Conservation (phyloP, 805 yeast genomes). For the Brettanomyces bruxellensis region DNA sequence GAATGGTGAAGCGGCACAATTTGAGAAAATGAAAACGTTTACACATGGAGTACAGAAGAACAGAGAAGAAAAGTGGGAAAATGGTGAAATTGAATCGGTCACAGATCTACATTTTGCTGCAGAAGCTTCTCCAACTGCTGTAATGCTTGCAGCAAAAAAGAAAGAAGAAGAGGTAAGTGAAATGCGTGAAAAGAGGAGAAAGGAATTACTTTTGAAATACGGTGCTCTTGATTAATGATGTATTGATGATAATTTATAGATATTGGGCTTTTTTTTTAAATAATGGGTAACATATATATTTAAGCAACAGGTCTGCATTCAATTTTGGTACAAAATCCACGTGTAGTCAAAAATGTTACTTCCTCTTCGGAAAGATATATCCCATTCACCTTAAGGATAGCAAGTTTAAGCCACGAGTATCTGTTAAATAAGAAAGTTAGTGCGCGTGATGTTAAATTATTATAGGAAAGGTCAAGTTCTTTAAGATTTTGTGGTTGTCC, state of each 20-base stretch:
- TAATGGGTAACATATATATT: no score
- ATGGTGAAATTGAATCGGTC: conserved; percentile 8
- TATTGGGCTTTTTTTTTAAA: no score
- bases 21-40: conserved; percentile 37
- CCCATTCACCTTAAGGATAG: conserved; percentile 9
- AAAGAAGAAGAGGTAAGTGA: conserved; percentile 22
- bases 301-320: neutral
- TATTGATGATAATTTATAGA: neutral
- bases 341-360: neutral
- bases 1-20: conserved; percentile 49
- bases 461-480: conserved; percentile 12
- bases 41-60: conserved; percentile 24
- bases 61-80: conserved; percentile 11
- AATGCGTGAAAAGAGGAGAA: conserved; percentile 22
- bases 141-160: conserved; percentile 27
- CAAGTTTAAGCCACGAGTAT: conserved; percentile 10
- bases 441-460: conserved; percentile 18
- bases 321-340: neutral
- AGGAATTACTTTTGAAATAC: conserved; percentile 28
- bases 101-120: conserved; percentile 18
- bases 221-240: conserved; percentile 18
- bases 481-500: conserved; percentile 5
- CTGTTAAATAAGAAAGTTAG: conserved; percentile 16
- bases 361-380: conserved; percentile 15
- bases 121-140: conserved; percentile 40